phyloP scores from a whole-genome alignment of 1,284 basidiomycete genomes.

The Leccinum angustisporum region DNA sequence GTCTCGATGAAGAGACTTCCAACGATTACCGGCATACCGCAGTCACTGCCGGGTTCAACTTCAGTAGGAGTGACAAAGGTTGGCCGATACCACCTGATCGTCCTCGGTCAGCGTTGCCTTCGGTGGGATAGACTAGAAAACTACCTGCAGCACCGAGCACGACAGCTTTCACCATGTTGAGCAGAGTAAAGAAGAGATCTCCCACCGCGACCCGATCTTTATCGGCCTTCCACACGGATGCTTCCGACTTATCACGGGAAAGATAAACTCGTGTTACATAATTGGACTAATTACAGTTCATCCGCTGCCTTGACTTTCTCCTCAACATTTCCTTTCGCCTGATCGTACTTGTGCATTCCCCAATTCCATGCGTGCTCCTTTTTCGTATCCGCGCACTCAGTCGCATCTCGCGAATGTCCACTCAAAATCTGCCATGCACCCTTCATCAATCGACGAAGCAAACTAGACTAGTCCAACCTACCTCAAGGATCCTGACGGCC shows the following conservation, averaged over 20 bases:
- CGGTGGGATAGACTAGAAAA: slow-evolving; percentile 1
- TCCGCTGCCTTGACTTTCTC: slow-evolving; percentile 16
- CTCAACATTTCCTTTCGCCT: slow-evolving; percentile 28
- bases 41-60: slow-evolving; percentile 80
- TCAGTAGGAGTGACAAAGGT: slow-evolving; percentile 88
- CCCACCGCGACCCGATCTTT: slow-evolving; percentile 13
- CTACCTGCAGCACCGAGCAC: slow-evolving; percentile 90
- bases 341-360: slow-evolving; percentile 30
- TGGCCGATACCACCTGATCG: slow-evolving; percentile 84
- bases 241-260: slow-evolving; percentile 10
- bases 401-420: slow-evolving; percentile 20
- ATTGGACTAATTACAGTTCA: not conserved
- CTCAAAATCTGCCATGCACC: slow-evolving; percentile 35
- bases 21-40: slow-evolving; percentile 45
- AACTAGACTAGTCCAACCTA: slow-evolving; percentile 13
- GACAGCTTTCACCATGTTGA: slow-evolving; percentile 86
- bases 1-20: not conserved
- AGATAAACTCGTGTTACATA: not conserved
- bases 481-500: slow-evolving; percentile 43
- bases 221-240: slow-evolving; percentile 22
- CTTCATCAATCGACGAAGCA: not conserved
- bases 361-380: slow-evolving; percentile 19
- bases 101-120: slow-evolving; percentile 3
- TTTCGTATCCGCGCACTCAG: slow-evolving; percentile 19
- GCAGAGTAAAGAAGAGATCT: slow-evolving; percentile 36